Conservation (phyloP, 2,329 filamentous ascomycete species). For the Penicillium sp. region DNA sequence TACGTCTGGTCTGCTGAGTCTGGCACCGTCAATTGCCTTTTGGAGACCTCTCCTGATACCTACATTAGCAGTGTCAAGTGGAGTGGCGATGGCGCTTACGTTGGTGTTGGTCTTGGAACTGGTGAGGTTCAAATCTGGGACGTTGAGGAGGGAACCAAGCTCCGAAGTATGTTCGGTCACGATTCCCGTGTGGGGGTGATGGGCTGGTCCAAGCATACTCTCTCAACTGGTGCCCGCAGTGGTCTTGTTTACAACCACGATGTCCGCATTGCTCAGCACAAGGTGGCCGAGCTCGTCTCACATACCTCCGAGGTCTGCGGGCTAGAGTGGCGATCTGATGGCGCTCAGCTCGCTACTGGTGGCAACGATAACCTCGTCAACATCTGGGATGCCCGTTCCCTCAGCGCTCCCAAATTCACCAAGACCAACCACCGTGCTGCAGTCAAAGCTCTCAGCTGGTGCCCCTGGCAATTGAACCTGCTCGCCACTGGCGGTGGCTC, state of each 20-base stretch:
- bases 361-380: conserved; percentile 98
- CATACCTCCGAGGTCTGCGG: conserved; percentile 98
- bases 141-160: conserved; percentile 88
- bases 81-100: conserved; percentile 95
- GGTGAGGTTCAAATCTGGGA: conserved; percentile 99
- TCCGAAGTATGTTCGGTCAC: conserved; percentile 97
- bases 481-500: conserved; percentile 94
- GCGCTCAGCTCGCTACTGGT: conserved; percentile 92
- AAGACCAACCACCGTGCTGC: conserved; percentile 99
- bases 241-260: conserved; percentile 98
- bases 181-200: conserved; percentile 95
- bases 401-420: conserved; percentile 94
- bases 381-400: conserved; percentile 95
- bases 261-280: conserved; percentile 95
- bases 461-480: conserved; percentile 97
- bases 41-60: conserved; percentile 85
- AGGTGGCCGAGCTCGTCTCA: conserved; percentile 92
- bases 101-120: conserved; percentile 88
- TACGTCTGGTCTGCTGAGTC: conserved; percentile 98
- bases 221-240: conserved; percentile 91
- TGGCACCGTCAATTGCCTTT: conserved; percentile 80
- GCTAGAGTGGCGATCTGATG: conserved; percentile 95
- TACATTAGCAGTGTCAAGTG: conserved; percentile 99
- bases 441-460: conserved; percentile 97
- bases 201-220: conserved; percentile 98